Percentiles rank a stretch among this genome's conserved stretches.
Evolutionary conservation across 2,329 filamentous ascomycete genomes (phyloP).

Genomic region (Bipolaris gigantea): DNA sequence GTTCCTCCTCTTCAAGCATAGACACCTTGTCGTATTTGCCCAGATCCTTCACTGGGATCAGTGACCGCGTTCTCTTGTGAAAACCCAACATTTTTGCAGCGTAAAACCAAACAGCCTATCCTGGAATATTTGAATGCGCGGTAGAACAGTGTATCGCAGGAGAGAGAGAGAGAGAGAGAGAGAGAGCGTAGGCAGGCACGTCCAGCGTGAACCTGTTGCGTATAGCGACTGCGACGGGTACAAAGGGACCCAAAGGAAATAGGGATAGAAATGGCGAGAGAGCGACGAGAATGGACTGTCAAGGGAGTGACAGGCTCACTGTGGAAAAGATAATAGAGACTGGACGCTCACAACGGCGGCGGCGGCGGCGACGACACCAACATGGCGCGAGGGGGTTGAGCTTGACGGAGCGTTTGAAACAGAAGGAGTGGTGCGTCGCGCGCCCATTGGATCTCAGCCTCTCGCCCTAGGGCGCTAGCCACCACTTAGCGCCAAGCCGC

Average conservation of each 20-base stretch:
- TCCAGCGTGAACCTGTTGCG: conserved; percentile 29
- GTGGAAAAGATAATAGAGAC: conserved; percentile 23
- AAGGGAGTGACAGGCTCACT: conserved; percentile 39
- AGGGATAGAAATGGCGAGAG: conserved; percentile 25
- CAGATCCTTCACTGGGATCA: conserved; percentile 50
- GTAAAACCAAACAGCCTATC: conserved; percentile 8
- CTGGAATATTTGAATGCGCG: conserved; percentile 8
- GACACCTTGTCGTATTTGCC: conserved; percentile 48
- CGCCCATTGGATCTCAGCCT: conserved; percentile 18
- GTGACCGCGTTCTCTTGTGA: conserved; percentile 46
- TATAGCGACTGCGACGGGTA: conserved; percentile 38
- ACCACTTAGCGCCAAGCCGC: conserved; percentile 10
- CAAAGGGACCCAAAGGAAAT: conserved; percentile 30
- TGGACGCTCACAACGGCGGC: conserved; percentile 12
- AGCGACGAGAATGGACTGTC: conserved; percentile 37
- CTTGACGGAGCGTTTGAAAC: conserved; percentile 21
- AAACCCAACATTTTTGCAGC: conserved; percentile 48
- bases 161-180: conserved; percentile 7
- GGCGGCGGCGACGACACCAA: conserved; percentile 17
- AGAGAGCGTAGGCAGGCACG: conserved; percentile 20
- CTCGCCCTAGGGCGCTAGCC: conserved; percentile 11
- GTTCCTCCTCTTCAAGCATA: conserved; percentile 29
- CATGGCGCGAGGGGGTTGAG: conserved; percentile 21
- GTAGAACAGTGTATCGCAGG: conserved; percentile 18
- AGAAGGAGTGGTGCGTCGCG: conserved; percentile 9